Conservation (phyloP, 208 protist genomes). For the Wallacemonas sp. region DNA sequence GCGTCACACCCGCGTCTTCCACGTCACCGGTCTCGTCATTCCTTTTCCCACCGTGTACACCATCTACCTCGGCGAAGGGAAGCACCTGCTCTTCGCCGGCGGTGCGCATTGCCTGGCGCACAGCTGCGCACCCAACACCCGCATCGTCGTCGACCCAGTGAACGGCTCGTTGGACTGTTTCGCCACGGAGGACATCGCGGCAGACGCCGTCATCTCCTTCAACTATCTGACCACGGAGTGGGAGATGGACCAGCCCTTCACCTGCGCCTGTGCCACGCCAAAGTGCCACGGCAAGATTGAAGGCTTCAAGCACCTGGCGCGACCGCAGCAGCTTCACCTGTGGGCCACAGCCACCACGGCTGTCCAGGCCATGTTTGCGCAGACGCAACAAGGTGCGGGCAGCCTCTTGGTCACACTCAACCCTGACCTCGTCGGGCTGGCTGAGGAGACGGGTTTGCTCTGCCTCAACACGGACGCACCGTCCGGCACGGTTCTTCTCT, state of each 20-base stretch:
- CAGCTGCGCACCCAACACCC: constrained; percentile 79
- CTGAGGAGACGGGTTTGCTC: constrained; percentile 33
- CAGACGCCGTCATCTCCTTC: constrained; percentile 70
- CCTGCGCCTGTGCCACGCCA: constrained; percentile 54
- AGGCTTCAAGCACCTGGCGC: constrained; percentile 65
- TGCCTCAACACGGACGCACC: constrained; percentile 44
- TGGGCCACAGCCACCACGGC: constrained; percentile 59
- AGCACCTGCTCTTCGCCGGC: constrained; percentile 76
- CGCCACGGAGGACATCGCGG: constrained; percentile 56
- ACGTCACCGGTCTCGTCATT: constrained; percentile 70
- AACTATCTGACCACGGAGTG: constrained; percentile 91
- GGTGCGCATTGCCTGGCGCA: constrained; percentile 81
- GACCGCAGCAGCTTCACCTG: constrained; percentile 49
- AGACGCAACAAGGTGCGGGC: constrained; percentile 40
- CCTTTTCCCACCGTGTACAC: constrained; percentile 86
- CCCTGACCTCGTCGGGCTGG: constrained; percentile 40
- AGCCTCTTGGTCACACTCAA: constrained; percentile 57
- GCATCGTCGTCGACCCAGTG: constrained; percentile 66
- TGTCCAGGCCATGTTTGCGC: constrained; percentile 59
- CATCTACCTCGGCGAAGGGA: constrained; percentile 75
- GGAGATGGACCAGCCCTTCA: constrained; percentile 83
- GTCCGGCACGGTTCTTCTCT: constrained; percentile 69
- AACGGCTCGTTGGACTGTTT: constrained; percentile 68
- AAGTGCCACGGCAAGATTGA: constrained; percentile 61
- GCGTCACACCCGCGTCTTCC: constrained; percentile 61